These are phyloP conservation scores for Parathielavia hyrcaniae DNA, from an alignment of 495 filamentous ascomycete genomes.

Conservation along the genomic window DNA sequence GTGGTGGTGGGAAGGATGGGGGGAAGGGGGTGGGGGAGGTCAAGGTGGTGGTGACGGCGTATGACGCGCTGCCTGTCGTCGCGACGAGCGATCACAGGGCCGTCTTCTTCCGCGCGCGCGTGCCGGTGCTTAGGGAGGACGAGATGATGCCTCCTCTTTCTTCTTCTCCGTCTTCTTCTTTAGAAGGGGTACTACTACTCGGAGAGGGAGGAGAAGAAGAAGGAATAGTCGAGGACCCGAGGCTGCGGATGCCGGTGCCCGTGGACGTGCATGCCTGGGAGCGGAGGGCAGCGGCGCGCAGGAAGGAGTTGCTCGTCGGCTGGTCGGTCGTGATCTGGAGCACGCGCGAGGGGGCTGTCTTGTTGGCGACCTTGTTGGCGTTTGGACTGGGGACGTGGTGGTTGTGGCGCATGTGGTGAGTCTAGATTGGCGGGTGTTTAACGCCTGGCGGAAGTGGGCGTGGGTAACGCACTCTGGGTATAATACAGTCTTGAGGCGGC, in stretches of 20 bases:
- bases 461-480: not conserved
- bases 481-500: not conserved
- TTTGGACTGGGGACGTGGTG: constrained; percentile 39
- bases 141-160: constrained; percentile 22
- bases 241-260: constrained; percentile 34
- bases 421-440: not conserved
- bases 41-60: constrained; percentile 49
- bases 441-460: not conserved
- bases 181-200: not conserved
- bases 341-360: constrained; percentile 36
- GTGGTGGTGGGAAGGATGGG: not conserved
- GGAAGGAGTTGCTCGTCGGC: constrained; percentile 40
- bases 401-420: constrained; percentile 25
- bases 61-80: constrained; percentile 68
- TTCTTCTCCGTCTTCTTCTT: no score
- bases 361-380: constrained; percentile 34
- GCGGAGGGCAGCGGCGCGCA: constrained; percentile 34
- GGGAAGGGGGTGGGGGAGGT: constrained; percentile 2
- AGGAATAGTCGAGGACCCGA: constrained; percentile 28
- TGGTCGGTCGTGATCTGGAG: constrained; percentile 44
- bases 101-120: constrained; percentile 58
- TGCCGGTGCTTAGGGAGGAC: constrained; percentile 47
- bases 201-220: constrained; percentile 4
- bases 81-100: constrained; percentile 78
- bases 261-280: constrained; percentile 44